These are phyloP conservation scores for Lentinula edodes DNA, from an alignment of 768 basidiomycete species.

Conservation along the genomic window DNA sequence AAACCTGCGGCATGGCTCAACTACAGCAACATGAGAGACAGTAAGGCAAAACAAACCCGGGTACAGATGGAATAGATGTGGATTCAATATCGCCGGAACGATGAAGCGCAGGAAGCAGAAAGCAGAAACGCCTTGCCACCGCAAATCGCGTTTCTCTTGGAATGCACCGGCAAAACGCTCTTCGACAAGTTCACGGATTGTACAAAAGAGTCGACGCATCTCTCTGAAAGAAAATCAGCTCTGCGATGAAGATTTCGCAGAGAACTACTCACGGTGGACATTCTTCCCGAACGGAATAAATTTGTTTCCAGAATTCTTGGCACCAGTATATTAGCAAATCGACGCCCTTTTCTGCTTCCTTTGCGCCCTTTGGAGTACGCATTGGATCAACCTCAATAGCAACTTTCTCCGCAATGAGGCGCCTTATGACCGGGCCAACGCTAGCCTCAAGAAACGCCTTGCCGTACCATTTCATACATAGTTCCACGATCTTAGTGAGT, in stretches of 20 bases:
- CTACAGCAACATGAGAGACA: neutral
- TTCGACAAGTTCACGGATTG: slow-evolving; percentile 70
- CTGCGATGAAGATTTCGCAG: neutral
- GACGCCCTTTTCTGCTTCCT: slow-evolving; percentile 53
- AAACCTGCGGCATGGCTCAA: slow-evolving; percentile 42
- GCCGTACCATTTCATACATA: slow-evolving; percentile 81
- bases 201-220: slow-evolving; percentile 62
- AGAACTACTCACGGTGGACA: slow-evolving; percentile 63
- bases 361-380: slow-evolving; percentile 53
- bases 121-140: slow-evolving; percentile 81
- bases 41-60: slow-evolving; percentile 44
- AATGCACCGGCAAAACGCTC: slow-evolving; percentile 42
- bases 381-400: slow-evolving; percentile 80
- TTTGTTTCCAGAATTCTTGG: slow-evolving; percentile 73
- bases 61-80: slow-evolving; percentile 75
- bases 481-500: slow-evolving; percentile 71
- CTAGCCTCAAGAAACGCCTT: slow-evolving; percentile 74
- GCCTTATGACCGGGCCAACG: slow-evolving; percentile 65
- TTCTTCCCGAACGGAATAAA: slow-evolving; percentile 65
- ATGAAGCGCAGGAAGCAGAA: slow-evolving; percentile 89
- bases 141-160: slow-evolving; percentile 49
- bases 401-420: slow-evolving; percentile 66
- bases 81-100: slow-evolving; percentile 85
- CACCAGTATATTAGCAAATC: slow-evolving; percentile 75
- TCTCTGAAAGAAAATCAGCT: slow-evolving; percentile 41